Evolutionary conservation across 805 yeast species (phyloP), one percentile per base, ranked within the genome.

Genomic region (Ogataea zsoltii): DNA sequence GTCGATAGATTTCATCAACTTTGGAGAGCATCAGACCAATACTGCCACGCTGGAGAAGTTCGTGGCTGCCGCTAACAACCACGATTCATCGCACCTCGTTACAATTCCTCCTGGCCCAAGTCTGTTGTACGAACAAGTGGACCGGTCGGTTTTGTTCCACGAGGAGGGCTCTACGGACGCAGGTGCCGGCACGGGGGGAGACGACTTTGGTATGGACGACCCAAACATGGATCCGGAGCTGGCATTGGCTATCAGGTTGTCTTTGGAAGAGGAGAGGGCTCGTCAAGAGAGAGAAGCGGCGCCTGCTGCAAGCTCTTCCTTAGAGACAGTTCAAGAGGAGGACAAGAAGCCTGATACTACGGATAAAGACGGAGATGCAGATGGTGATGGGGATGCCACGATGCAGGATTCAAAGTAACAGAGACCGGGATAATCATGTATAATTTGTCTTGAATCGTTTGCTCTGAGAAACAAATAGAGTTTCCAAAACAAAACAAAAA

Each of bases 181-280:
- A 31, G 69, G 61, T 13, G 63, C 62, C 36, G 78, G 72, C 15
- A 62, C 53, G 13, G 56, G 41, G 19, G 77, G 67, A 21, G 76
- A 68, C n/a, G 76, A 72, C 48, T 81, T 80, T 68, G 88, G 82
- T 46, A 76, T 84, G 60, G 80, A 79, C 32, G 98, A 92, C 67
- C 92, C 96, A 26, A 82, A 83, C 54, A 85, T 89, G 82, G 99
- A 94, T 60, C 98, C 98, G 26, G 99, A 94, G 68, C 79, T 94
- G 62, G 99, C 98, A 0, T 75, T 94, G 74, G 99, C 98, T 1
- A 78, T 94, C 60, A 82, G 98, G 63, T 74, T 94, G 66, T 92
- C 98, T 0, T 74, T 94, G 60, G 98, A 94, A 62, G 99, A 94
- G 62, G 98, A 92, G 64, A 87, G 85, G 58, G 84, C 88, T 41